Evolutionary conservation across 768 basidiomycete species (phyloP).

Genomic region (Hericium alpestre): DNA sequence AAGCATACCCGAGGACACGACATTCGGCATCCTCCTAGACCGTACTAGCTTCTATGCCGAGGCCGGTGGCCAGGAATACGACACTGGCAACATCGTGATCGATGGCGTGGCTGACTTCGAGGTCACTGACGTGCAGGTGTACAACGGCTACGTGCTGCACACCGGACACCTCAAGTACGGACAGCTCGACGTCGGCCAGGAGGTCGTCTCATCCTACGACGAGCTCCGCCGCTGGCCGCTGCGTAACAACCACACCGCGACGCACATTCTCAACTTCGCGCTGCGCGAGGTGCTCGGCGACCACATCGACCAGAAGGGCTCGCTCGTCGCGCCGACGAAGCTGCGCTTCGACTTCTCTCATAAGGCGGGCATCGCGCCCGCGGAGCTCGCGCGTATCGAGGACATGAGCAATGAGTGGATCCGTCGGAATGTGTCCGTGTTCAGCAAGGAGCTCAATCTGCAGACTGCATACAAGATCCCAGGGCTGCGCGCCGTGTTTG

Average conservation of each 20-base stretch:
- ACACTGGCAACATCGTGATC: slow-evolving; percentile 90
- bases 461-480: slow-evolving; percentile 74
- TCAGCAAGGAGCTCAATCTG: slow-evolving; percentile 75
- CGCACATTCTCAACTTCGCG: slow-evolving; percentile 92
- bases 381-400: slow-evolving; percentile 79
- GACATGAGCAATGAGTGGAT: slow-evolving; percentile 82
- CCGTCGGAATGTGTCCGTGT: slow-evolving; percentile 79
- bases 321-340: slow-evolving; percentile 90
- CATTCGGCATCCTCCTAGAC: slow-evolving; percentile 84
- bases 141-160: slow-evolving; percentile 92
- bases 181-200: slow-evolving; percentile 61
- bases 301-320: slow-evolving; percentile 97
- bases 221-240: slow-evolving; percentile 93
- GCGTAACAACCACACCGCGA: slow-evolving; percentile 96
- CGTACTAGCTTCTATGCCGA: slow-evolving; percentile 96
- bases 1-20: slow-evolving; percentile 48
- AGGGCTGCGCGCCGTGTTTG: slow-evolving; percentile 94
- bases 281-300: slow-evolving; percentile 92
- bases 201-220: slow-evolving; percentile 85
- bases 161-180: slow-evolving; percentile 89
- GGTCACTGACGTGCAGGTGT: slow-evolving; percentile 87
- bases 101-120: slow-evolving; percentile 88
- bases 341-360: slow-evolving; percentile 98
- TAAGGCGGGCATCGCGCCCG: slow-evolving; percentile 70
- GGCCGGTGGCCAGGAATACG: slow-evolving; percentile 93